These are phyloP conservation scores for Orbilia blumenaviensis DNA, from an alignment of 2,329 filamentous ascomycete species.

Conservation along the genomic window DNA sequence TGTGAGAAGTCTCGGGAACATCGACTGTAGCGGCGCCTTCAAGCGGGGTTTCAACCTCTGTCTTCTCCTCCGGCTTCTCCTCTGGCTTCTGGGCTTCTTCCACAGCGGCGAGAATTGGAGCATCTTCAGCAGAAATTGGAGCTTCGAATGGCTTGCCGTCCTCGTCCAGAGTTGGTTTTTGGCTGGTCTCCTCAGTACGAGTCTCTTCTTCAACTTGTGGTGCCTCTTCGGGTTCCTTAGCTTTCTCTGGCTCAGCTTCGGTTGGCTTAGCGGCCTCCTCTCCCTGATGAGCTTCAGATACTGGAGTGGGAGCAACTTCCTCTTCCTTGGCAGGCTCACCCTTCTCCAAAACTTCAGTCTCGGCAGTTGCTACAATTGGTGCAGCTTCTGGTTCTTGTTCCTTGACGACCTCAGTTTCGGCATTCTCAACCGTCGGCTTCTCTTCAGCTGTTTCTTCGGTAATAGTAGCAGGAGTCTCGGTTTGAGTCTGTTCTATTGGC, in stretches of 20 bases:
- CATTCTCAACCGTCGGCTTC: background rate
- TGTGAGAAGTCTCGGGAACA: background rate
- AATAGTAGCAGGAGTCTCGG: slow-evolving; percentile 11
- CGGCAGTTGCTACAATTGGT: background rate
- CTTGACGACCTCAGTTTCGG: background rate
- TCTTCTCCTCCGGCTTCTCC: background rate
- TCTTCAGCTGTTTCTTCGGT: slow-evolving; percentile 1
- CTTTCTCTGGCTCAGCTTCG: background rate
- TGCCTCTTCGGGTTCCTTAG: background rate
- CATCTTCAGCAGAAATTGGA: slow-evolving; percentile 8
- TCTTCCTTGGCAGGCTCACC: background rate
- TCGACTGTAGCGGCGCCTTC: background rate
- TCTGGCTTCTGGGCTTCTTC: background rate
- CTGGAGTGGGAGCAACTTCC: background rate
- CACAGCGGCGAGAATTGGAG: background rate
- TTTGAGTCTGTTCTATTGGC: slow-evolving; percentile 37
- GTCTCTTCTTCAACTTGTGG: background rate
- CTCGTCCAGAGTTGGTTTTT: background rate
- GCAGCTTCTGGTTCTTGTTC: slow-evolving; percentile 1
- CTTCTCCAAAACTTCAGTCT: slow-evolving; percentile 6
- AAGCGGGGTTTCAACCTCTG: background rate
- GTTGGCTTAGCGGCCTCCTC: background rate
- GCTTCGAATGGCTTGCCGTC: slow-evolving; percentile 7
- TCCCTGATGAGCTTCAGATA: background rate
- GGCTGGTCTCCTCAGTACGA: background rate